Evolutionary conservation across 768 basidiomycete genomes (phyloP).

Genomic region (Lentinula sp.): DNA sequence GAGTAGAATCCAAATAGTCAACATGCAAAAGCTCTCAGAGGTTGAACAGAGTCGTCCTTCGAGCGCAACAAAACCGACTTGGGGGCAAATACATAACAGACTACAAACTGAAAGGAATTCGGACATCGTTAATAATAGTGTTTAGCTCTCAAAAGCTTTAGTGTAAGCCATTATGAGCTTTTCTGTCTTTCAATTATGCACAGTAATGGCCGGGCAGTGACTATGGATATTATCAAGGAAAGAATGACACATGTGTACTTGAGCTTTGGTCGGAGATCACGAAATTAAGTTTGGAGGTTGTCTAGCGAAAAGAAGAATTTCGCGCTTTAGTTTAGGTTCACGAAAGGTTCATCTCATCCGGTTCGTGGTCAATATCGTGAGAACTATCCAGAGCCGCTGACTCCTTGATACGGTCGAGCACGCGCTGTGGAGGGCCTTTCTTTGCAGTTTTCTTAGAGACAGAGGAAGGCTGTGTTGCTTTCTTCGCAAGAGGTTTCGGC

Average conservation of each 20-base stretch:
- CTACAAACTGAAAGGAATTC: too few species aligned
- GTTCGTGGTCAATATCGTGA: conserved; percentile 1
- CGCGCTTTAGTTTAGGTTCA: neutral
- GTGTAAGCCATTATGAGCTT: too few species aligned
- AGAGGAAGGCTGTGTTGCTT: neutral
- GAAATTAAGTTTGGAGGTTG: neutral
- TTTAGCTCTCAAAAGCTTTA: too few species aligned
- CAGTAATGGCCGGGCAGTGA: too few species aligned
- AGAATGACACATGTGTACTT: too few species aligned
- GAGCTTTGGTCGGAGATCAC: too few species aligned
- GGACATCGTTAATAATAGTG: too few species aligned
- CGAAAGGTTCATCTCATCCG: conserved; percentile 5
- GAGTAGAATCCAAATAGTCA: neutral
- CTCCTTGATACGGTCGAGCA: conserved; percentile 4
- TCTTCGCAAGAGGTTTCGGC: neutral
- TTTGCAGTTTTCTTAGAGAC: neutral
- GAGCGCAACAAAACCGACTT: too few species aligned
- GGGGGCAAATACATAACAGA: too few species aligned
- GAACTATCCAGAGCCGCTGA: neutral
- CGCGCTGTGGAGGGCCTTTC: conserved; percentile 3
- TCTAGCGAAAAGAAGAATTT: neutral
- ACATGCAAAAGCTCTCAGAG: neutral
- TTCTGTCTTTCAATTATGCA: too few species aligned
- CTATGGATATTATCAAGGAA: too few species aligned
- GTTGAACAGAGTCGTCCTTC: neutral